Evolutionary conservation across 176 grass and related monocot genomes (phyloP), one percentile per base, ranked within the genome.

Genomic region (Urochloa ruziziensis): DNA sequence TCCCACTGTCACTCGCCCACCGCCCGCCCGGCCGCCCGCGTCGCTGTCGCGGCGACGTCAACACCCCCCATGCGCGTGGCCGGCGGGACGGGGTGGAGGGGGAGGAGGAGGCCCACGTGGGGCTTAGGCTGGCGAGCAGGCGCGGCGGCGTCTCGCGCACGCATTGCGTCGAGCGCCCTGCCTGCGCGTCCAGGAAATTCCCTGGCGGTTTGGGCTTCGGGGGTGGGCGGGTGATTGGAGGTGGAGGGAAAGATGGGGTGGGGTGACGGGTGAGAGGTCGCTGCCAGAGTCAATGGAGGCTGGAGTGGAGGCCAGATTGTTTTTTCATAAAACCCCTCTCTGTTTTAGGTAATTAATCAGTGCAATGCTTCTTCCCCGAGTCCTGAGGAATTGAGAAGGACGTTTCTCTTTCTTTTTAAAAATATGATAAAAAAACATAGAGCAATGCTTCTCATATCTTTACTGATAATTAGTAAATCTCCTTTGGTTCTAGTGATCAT

Each of bases 91-190:
- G 23, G 56, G 67, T 16, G 17, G n/a, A 7, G 64, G 24, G 10
- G 33, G 42, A 23, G 35, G 30, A n/a, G 35, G 75, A 53, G 54
- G 53, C 77, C 75, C 87, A 85, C 70, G 48, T 62, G 63, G 64
- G 16, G 57, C 5, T 37, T 59, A 48, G 56, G 43, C 59, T 72
- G 69, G 27, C 69, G 43, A 27, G 69, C 42, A 48, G 42, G 58
- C 61, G 68, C 77, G 44, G 62, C 53, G 78, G 72, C 77, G 70
- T 71, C 63, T 24, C 25, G 37, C 70, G 47, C 71, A 71, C 34
- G 83, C 83, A 86, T 85, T 89, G 10, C 78, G 54, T 89, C 88
- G 83, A 82, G 80, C 83, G 54, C 53, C 70, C 18, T 34, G 37
- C 7, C 62, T 63, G 77, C 62, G 77, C 34, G 25, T 67, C 34